These are phyloP conservation scores for Helichrysum umbraculigerum DNA, from an alignment of 129 eudicot genomes.

Conservation along the genomic window DNA sequence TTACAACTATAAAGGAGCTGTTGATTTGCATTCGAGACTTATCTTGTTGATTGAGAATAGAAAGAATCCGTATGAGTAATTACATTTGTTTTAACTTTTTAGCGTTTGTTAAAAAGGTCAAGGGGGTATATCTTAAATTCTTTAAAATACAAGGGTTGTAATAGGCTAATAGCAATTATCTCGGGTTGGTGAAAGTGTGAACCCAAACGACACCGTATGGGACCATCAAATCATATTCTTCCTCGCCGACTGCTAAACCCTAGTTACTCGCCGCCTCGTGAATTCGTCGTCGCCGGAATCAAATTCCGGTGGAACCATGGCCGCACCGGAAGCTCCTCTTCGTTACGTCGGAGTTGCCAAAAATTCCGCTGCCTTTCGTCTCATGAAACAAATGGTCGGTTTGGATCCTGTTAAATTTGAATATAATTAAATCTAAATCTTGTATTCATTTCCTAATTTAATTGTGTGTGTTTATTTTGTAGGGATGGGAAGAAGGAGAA, in stretches of 20 bases:
- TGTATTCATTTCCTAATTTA: neutral
- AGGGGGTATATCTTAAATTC: neutral
- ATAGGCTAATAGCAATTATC: too few species aligned
- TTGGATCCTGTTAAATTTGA: neutral
- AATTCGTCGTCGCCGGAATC: constrained; percentile 2
- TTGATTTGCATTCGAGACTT: too few species aligned
- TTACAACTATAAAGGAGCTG: too few species aligned
- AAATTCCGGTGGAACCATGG: constrained; percentile 44
- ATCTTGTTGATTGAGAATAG: too few species aligned
- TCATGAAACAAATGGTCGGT: constrained; percentile 97
- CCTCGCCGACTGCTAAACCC: neutral
- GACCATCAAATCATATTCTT: neutral
- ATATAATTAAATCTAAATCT: neutral
- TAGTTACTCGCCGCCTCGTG: neutral
- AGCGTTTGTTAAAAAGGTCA: too few species aligned
- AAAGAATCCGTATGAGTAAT: too few species aligned
- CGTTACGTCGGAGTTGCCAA: constrained; percentile 80
- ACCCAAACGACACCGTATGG: neutral
- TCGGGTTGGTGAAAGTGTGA: neutral
- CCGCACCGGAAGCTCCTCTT: constrained; percentile 75
- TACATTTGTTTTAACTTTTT: too few species aligned
- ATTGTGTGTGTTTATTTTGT: neutral
- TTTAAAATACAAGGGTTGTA: neutral
- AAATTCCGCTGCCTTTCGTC: constrained; percentile 95
- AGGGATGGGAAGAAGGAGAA: constrained; percentile 99